phyloP scores from a whole-genome alignment of 2,329 filamentous ascomycete genomes.

The Lomentospora prolificans region DNA sequence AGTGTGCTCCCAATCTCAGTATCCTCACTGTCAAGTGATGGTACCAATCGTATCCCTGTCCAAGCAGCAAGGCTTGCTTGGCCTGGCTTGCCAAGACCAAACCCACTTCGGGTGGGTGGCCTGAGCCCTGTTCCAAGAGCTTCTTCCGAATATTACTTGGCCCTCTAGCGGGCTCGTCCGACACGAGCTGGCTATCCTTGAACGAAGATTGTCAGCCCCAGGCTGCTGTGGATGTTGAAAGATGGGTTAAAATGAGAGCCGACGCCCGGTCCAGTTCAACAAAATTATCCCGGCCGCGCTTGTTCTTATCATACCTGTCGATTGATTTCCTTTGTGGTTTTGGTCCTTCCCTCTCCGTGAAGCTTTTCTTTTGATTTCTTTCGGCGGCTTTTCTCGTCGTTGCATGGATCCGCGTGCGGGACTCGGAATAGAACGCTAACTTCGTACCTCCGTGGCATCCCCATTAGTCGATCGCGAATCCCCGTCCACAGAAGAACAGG shows the following conservation, averaged over 20 bases:
- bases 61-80: neutral
- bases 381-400: neutral
- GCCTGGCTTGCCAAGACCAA: neutral
- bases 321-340: neutral
- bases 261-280: neutral
- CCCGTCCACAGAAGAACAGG: conserved; percentile 2
- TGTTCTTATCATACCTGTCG: neutral
- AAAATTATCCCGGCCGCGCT: neutral
- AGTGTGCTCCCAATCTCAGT: too few species aligned
- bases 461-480: neutral
- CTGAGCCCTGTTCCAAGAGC: neutral
- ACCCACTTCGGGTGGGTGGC: neutral
- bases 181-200: too few species aligned
- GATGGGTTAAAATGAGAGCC: neutral
- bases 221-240: neutral
- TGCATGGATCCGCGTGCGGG: neutral
- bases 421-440: neutral
- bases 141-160: too few species aligned
- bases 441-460: neutral
- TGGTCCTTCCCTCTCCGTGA: neutral
- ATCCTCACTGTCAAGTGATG: conserved; percentile 1
- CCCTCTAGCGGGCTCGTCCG: too few species aligned
- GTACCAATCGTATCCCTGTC: neutral
- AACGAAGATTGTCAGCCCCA: too few species aligned
- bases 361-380: neutral